Evolutionary conservation across 2,329 filamentous ascomycete genomes (phyloP), one percentile per base, ranked within the genome.

Genomic region (Fusarium clavum): DNA sequence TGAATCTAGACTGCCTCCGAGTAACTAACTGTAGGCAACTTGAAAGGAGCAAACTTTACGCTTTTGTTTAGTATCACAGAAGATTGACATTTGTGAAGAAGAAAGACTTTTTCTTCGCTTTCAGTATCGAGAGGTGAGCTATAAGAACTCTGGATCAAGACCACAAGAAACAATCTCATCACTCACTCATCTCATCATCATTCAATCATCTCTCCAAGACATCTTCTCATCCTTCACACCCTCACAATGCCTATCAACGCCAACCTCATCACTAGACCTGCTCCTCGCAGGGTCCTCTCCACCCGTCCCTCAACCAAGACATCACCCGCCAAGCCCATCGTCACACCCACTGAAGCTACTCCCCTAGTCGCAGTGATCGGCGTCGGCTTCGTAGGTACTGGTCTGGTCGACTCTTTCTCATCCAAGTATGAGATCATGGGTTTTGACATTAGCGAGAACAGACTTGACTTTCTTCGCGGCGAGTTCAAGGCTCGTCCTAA

Each of bases 351-450:
- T 49, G 45, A 67, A 18, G 53, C 57, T 51, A 64, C 57, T 18
- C 79, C 81, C 6, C 49, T 81, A n/a, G 79, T 86, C 2, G 84
- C 83, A 52, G 79, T 87, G 25, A 82, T 87, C 22, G 85, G 85
- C 11, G 83, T 86, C 5, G 85, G 85, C 25, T 87, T 85, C 67
- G 84, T 87, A 7, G 85, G 85, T 6, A 79, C 80, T 32, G 82
- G 85, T 51, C 82, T 87, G 10, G 81, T 85, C 32, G 72, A 77
- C 34, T 78, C 76, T 9, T 86, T 86, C 66, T 78, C 81, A 4
- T 71, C 61, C 8, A 69, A 75, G 22, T 85, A 80, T 69, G 61
- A 76, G 9, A 77, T 84, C 13, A 71, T 86, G 22, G 84, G 81
- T 11, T 86, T 82, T 62, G 84, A 86, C 44, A 78, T 86, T 8